Conservation (phyloP, 176 grass and related monocot genomes). For the Oropetium thomaeum region DNA sequence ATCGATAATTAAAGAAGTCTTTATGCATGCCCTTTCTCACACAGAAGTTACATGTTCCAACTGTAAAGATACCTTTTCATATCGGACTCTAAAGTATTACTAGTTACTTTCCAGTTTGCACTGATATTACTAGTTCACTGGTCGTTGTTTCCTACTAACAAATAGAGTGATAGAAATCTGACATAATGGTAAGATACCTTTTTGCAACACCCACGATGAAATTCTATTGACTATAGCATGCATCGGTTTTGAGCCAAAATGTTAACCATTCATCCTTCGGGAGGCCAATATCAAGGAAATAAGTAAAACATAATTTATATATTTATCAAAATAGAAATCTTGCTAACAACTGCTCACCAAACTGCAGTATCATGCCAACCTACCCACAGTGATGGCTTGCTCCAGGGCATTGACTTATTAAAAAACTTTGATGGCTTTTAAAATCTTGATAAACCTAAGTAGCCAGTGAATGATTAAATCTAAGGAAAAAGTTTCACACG, state of each 20-base stretch:
- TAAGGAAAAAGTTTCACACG: too few species aligned
- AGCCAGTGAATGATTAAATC: too few species aligned
- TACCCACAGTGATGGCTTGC: slow-evolving; percentile 92
- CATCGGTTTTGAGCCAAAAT: background rate
- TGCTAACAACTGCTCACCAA: background rate
- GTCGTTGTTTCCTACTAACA: too few species aligned
- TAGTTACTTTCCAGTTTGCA: too few species aligned
- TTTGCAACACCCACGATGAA: slow-evolving; percentile 3
- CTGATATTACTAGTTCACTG: background rate
- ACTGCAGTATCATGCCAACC: slow-evolving; percentile 16
- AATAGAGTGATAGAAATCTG: background rate
- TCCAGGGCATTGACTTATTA: too few species aligned
- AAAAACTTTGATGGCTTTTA: too few species aligned
- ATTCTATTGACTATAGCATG: slow-evolving; percentile 20
- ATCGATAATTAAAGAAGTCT: background rate
- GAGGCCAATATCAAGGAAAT: slow-evolving; percentile 69
- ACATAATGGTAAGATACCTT: slow-evolving; percentile 36
- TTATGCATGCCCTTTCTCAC: background rate
- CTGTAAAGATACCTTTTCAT: background rate
- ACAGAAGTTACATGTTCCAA: background rate
- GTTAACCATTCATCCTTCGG: slow-evolving; percentile 64
- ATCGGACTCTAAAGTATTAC: background rate
- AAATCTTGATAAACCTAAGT: too few species aligned
- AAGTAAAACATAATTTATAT: slow-evolving; percentile 9
- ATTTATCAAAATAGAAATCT: background rate